A percentile compares a stretch with the other conserved stretches of the same genome.
Evolutionary conservation across 345 rosid species (phyloP).

Genomic region (Sonneratia caseolaris): DNA sequence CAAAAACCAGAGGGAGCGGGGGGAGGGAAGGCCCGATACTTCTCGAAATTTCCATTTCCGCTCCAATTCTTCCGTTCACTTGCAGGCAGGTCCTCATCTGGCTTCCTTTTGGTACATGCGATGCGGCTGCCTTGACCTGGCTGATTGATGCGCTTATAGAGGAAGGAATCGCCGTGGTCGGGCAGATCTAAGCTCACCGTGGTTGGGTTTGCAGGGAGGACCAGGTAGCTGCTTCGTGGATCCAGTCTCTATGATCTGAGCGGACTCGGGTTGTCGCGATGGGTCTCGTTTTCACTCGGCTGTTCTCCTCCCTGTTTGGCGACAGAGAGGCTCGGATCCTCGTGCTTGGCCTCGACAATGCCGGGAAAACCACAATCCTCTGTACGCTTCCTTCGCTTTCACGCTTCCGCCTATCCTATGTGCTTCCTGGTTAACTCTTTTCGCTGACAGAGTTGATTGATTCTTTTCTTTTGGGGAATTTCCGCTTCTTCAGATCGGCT

Average conservation of each 20-base stretch:
- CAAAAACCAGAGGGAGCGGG: no score
- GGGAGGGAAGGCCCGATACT: not conserved
- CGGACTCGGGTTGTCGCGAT: slow-evolving; percentile 15
- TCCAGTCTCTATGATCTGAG: slow-evolving; percentile 2
- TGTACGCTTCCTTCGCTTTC: slow-evolving; percentile 27
- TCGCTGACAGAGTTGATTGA: slow-evolving; percentile 7
- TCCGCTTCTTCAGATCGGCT: slow-evolving; percentile 57
- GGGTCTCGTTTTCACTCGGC: slow-evolving; percentile 67
- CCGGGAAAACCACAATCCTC: slow-evolving; percentile 82
- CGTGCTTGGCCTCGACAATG: slow-evolving; percentile 88
- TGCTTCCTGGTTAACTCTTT: slow-evolving; percentile 10
- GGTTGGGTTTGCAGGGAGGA: not conserved
- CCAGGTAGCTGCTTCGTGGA: not conserved
- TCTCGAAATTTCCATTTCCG: not conserved
- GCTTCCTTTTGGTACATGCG: not conserved
- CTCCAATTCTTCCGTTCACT: not conserved
- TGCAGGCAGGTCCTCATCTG: slow-evolving; percentile 5
- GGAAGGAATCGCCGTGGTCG: not conserved
- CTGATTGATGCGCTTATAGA: not conserved
- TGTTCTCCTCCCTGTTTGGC: slow-evolving; percentile 72
- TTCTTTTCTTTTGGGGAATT: slow-evolving; percentile 8
- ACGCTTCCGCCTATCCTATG: slow-evolving; percentile 8
- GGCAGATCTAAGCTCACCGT: slow-evolving; percentile 3
- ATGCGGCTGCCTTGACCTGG: not conserved
- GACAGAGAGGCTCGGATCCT: slow-evolving; percentile 82